Base-by-base conservation (phyloP, 129 eudicot genomes). In the Scalesia atractyloides region DNA sequence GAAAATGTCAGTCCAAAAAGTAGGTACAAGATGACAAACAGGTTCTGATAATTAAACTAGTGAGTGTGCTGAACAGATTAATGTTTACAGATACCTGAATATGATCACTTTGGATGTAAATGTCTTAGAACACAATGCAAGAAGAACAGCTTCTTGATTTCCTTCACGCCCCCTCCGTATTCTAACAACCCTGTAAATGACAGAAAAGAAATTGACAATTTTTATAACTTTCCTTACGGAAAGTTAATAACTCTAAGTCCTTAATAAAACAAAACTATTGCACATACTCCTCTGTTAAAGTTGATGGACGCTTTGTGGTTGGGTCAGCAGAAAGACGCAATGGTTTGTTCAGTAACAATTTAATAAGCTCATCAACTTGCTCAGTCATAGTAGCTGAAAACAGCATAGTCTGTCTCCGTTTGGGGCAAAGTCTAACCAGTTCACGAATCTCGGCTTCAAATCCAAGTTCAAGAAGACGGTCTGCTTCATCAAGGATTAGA, bases 311-410 rank as follows among this genome's bases (percentile, higher is more conserved):
- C 66, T 87, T 87, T 57, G 96, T 81, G 16, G 92, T 79, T 10
- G 97, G 97, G 76, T 93, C 98, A 65, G 97, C 98, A 34, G 92
- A 82, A 8, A 93, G 87, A 58, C 97, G 96, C 76, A 93, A 61
- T 44, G 98, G 97, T 64, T 90, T 85, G 73, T 84, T 84, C 68
- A 93, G 71, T 39, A 92, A 81, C 5, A 89, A 88, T 68, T 90
- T 90, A 44, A 86, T 84, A 77, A 93, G 96, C 77, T 93, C 96
- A 43, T 83, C 85, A 77, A 93, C 92, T 82, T 90, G 82, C 76
- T 87, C 93, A 0, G 98, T 90, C 98, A 93, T 93, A 22, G 97
- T 90, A 49, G 98, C 97, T 13, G 98, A 93, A 75, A 93, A 93
- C 56, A 93, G 70, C 97, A 93, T 90, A 20, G 97, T 93, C 73